Evolutionary conservation across 805 yeast genomes (phyloP).

Genomic region (Metschnikowia reukaufii): DNA sequence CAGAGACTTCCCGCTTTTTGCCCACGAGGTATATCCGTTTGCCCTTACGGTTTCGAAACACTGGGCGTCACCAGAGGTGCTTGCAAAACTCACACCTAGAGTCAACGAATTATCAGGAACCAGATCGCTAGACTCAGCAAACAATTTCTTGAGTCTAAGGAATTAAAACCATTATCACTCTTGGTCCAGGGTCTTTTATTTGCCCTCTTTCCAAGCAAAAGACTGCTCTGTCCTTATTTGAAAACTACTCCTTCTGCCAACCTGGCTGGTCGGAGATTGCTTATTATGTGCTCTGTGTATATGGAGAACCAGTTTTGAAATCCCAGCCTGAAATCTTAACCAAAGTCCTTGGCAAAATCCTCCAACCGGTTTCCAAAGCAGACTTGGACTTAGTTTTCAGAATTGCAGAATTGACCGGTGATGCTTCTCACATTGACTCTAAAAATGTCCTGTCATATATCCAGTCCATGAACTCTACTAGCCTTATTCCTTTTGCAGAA

Average conservation of each 20-base stretch:
- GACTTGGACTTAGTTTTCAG: slow-evolving; percentile 45
- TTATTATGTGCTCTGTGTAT: slow-evolving; percentile 49
- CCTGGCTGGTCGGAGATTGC: slow-evolving; percentile 45
- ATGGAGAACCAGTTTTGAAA: slow-evolving; percentile 27
- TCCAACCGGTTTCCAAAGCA: not conserved
- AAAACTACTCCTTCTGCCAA: slow-evolving; percentile 16
- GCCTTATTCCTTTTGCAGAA: slow-evolving; percentile 12
- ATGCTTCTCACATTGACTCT: slow-evolving; percentile 27
- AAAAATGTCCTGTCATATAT: slow-evolving; percentile 9
- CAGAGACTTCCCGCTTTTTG: slow-evolving; percentile 56
- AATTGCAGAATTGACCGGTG: slow-evolving; percentile 44
- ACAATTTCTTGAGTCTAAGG: slow-evolving; percentile 4
- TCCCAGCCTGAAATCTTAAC: slow-evolving; percentile 14
- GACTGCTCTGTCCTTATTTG: slow-evolving; percentile 1
- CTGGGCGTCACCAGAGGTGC: slow-evolving; percentile 32
- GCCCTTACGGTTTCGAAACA: slow-evolving; percentile 20
- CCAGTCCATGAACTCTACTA: slow-evolving; percentile 14
- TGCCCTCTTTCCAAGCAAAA: slow-evolving; percentile 24
- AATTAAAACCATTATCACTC: slow-evolving; percentile 12
- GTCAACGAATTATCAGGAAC: slow-evolving; percentile 45
- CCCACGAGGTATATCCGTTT: slow-evolving; percentile 43
- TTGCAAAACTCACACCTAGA: slow-evolving; percentile 39
- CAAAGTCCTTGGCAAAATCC: slow-evolving; percentile 10
- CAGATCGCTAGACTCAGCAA: slow-evolving; percentile 35
- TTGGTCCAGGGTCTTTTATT: slow-evolving; percentile 42